phyloP scores from a whole-genome alignment of 176 grass and related monocot genomes.

The Pontederia crassipes region DNA sequence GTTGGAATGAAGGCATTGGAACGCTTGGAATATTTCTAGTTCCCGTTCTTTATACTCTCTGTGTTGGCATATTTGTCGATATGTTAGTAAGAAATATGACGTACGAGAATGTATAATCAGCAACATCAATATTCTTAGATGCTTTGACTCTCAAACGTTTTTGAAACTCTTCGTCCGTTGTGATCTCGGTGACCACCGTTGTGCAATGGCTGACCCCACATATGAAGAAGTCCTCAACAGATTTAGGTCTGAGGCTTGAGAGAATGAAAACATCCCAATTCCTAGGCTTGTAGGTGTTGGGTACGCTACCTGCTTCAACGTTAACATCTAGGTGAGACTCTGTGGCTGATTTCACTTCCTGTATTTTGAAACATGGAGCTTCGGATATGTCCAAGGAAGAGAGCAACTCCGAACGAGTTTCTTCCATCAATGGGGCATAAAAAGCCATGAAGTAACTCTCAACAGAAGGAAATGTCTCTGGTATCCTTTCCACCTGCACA shows the following conservation, averaged over 20 bases:
- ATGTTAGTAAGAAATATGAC: constrained; percentile 46
- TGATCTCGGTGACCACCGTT: background rate
- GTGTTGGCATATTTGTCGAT: constrained; percentile 44
- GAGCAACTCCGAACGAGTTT: constrained; percentile 46
- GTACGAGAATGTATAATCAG: constrained; percentile 22
- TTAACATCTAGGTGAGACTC: constrained; percentile 36
- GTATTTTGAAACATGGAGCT: constrained; percentile 42
- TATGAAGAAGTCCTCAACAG: constrained; percentile 24
- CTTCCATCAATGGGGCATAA: constrained; percentile 47
- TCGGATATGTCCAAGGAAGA: constrained; percentile 47
- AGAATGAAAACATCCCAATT: constrained; percentile 65
- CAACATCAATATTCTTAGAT: no score
- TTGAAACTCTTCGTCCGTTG: no score
- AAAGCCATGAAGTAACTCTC: constrained; percentile 37
- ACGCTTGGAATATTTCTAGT: no score
- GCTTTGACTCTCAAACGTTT: no score
- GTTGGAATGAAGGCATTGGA: no score
- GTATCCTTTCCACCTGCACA: constrained; percentile 44
- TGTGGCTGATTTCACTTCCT: constrained; percentile 19
- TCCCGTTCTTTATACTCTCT: constrained; percentile 9
- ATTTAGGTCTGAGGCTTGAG: constrained; percentile 35
- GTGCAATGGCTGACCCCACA: constrained; percentile 38
- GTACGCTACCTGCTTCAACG: constrained; percentile 23
- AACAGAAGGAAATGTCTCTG: constrained; percentile 31
- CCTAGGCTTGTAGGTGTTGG: constrained; percentile 34